Conservation (phyloP, 2,329 filamentous ascomycete species). For the Blastomyces percursus region DNA sequence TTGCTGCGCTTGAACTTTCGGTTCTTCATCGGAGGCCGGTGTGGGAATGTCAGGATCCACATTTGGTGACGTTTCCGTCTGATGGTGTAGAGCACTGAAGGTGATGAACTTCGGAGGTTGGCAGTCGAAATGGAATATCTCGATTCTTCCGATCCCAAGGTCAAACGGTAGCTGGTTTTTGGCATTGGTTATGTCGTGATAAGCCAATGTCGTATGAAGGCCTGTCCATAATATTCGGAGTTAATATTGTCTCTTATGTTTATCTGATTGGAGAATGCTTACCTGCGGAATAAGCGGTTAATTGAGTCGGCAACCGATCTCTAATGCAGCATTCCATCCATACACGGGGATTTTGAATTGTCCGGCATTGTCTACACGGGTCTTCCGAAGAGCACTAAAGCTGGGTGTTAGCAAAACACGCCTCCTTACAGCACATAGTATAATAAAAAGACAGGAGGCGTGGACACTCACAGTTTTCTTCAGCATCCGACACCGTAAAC, state of each 20-base stretch:
- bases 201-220: constrained; percentile 43
- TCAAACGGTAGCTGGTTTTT: constrained; percentile 41
- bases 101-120: constrained; percentile 38
- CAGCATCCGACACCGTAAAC: constrained; percentile 52
- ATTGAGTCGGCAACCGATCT: constrained; percentile 47
- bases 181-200: constrained; percentile 40
- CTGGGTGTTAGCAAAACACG: neutral
- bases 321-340: constrained; percentile 52
- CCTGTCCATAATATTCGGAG: constrained; percentile 17
- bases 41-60: constrained; percentile 34
- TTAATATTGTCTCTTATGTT: neutral
- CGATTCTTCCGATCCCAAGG: constrained; percentile 41
- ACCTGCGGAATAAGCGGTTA: constrained; percentile 47
- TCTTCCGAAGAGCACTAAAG: constrained; percentile 46
- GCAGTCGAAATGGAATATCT: constrained; percentile 46
- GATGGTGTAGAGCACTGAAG: constrained; percentile 34
- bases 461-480: constrained; percentile 43
- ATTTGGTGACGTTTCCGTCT: constrained; percentile 27
- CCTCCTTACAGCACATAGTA: neutral
- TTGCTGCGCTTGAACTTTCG: constrained; percentile 26
- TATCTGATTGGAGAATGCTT: constrained; percentile 12
- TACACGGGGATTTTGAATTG: constrained; percentile 49
- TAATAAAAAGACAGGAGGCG: neutral
- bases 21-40: constrained; percentile 28
- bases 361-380: constrained; percentile 48